Percentiles rank a stretch among this genome's conserved stretches.
phyloP scores from a whole-genome alignment of 768 basidiomycete species.

The Lactifluus piperatus region DNA sequence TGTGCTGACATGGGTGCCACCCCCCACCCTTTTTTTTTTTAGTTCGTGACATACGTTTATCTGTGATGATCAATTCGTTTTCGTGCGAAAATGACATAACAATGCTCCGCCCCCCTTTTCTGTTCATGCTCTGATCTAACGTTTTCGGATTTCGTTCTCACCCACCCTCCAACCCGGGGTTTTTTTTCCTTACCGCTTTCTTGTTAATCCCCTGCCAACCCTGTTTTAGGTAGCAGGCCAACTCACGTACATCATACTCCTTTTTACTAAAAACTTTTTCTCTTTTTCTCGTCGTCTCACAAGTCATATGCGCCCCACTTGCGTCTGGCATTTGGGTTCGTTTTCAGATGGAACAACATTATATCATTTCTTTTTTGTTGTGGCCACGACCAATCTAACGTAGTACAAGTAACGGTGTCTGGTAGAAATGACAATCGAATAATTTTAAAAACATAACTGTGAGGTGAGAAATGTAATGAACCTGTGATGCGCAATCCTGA shows the following conservation, averaged over 20 bases:
- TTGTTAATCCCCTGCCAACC: neutral
- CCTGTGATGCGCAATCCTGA: neutral
- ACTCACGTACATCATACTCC: neutral
- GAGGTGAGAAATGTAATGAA: neutral
- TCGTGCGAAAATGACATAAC: neutral
- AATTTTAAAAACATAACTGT: constrained; percentile 1
- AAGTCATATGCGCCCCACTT: constrained; percentile 5
- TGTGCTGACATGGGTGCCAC: too few relatives aligned
- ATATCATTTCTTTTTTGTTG: neutral
- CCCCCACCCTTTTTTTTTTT: too few relatives aligned
- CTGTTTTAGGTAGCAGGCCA: neutral
- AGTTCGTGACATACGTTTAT: constrained; percentile 19
- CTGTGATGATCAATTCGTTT: neutral
- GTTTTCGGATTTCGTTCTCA: neutral
- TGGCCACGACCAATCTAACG: constrained; percentile 14
- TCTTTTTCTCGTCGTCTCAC: neutral
- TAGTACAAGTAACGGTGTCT: constrained; percentile 12
- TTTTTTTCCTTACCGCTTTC: neutral
- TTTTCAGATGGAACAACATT: constrained; percentile 1
- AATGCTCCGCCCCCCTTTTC: too few relatives aligned
- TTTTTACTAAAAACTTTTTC: too few relatives aligned
- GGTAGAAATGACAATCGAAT: constrained; percentile 15
- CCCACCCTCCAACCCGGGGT: too few relatives aligned
- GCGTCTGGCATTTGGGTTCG: constrained; percentile 8
- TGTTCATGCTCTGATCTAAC: neutral